These are phyloP conservation scores for Parachaetomium inaequale DNA, from an alignment of 495 filamentous ascomycete species.

Conservation along the genomic window DNA sequence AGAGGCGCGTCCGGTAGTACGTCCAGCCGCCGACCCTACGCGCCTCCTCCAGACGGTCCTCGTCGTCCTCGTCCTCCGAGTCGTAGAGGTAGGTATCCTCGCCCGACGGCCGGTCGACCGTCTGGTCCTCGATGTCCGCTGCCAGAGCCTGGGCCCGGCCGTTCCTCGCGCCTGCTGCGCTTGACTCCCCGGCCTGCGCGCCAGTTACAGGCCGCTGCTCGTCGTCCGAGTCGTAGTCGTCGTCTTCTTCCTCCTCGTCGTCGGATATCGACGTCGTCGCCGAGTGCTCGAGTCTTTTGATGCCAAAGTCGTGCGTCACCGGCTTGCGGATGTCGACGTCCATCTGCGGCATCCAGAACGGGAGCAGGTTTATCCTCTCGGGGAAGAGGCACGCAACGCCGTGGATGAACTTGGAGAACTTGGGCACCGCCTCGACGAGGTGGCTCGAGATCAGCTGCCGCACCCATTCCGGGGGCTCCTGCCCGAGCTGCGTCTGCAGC, in stretches of 20 bases:
- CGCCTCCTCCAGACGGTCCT: constrained; percentile 66
- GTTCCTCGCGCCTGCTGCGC: constrained; percentile 33
- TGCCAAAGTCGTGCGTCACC: constrained; percentile 77
- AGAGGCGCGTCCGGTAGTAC: constrained; percentile 56
- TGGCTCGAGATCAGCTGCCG: constrained; percentile 87
- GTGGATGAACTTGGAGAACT: constrained; percentile 99
- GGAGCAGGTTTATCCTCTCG: constrained; percentile 79
- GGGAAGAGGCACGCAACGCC: constrained; percentile 85
- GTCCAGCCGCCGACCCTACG: constrained; percentile 65
- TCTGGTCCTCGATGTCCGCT: constrained; percentile 50
- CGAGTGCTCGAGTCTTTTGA: constrained; percentile 71
- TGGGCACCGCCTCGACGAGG: constrained; percentile 94
- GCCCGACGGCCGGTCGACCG: constrained; percentile 44
- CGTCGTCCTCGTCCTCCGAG: constrained; percentile 76
- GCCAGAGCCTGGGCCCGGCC: constrained; percentile 37
- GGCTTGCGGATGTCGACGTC: constrained; percentile 96
- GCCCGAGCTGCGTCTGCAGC: constrained; percentile 93
- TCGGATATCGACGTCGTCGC: constrained; percentile 73
- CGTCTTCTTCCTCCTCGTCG: constrained; percentile 56
- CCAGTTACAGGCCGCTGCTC: constrained; percentile 34
- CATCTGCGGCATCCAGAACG: constrained; percentile 99
- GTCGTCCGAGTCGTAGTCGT: constrained; percentile 55
- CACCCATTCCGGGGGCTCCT: constrained; percentile 96
- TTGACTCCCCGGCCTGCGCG: constrained; percentile 34
- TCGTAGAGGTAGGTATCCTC: constrained; percentile 86